phyloP scores from a whole-genome alignment of 495 filamentous ascomycete genomes.

The Hyaloscypha variabilis region DNA sequence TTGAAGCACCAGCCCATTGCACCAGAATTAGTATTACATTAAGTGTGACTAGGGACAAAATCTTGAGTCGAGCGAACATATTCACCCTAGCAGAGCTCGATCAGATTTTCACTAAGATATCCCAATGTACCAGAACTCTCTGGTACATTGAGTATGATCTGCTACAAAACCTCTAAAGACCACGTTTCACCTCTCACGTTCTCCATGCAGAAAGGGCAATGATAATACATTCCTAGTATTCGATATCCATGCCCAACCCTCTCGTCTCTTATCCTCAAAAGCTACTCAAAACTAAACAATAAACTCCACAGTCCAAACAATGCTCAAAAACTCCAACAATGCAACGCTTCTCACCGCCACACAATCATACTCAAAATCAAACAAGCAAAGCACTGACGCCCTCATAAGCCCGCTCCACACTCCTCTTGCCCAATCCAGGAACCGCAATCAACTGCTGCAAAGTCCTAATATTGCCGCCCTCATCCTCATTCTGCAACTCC shows the following conservation, averaged over 20 bases:
- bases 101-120: too few relatives aligned
- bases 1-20: too few relatives aligned
- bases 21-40: too few relatives aligned
- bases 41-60: too few relatives aligned
- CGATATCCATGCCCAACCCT: background rate
- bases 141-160: too few relatives aligned
- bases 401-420: slow-evolving; percentile 56
- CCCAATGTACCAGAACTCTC: too few relatives aligned
- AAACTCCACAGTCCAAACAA: background rate
- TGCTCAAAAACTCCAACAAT: slow-evolving; percentile 11
- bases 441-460: slow-evolving; percentile 55
- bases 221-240: background rate
- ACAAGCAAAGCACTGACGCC: slow-evolving; percentile 27
- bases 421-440: slow-evolving; percentile 61
- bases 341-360: background rate
- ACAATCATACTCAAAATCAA: background rate
- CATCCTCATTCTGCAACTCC: slow-evolving; percentile 47
- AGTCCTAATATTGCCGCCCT: slow-evolving; percentile 44
- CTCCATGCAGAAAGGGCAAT: too few relatives aligned
- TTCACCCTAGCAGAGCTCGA: too few relatives aligned
- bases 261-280: background rate
- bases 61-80: too few relatives aligned
- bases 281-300: background rate
- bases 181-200: too few relatives aligned
- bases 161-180: too few relatives aligned